phyloP scores from a whole-genome alignment of 202 grass and related monocot species.

The Schoenoplectus triqueter region DNA sequence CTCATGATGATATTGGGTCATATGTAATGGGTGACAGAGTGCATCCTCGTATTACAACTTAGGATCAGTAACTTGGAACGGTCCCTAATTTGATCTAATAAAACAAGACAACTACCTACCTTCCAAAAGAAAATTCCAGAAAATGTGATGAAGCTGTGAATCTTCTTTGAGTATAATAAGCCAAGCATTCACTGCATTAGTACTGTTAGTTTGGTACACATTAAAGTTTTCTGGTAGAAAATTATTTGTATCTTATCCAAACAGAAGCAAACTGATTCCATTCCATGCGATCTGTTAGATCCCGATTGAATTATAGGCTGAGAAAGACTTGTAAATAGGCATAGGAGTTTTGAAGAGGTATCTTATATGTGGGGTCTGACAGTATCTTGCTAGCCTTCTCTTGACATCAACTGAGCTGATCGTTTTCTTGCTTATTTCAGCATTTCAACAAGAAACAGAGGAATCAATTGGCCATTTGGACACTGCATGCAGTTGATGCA shows the following conservation, averaged over 20 bases:
- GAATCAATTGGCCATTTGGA: conserved; percentile 60
- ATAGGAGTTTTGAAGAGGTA: too few species aligned
- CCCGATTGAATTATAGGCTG: too few species aligned
- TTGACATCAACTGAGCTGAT: background rate
- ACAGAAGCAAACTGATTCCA: too few species aligned
- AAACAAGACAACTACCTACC: background rate
- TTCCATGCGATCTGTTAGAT: too few species aligned
- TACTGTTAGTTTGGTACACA: background rate
- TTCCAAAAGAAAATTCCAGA: background rate
- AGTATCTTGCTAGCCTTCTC: background rate
- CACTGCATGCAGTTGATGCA: conserved; percentile 74
- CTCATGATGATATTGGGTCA: background rate
- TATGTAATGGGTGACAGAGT: conserved; percentile 14
- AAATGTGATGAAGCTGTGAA: background rate
- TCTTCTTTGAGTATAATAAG: background rate
- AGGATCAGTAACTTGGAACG: background rate
- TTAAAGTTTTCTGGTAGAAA: background rate
- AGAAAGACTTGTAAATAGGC: too few species aligned
- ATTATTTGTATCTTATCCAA: background rate
- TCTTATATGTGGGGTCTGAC: too few species aligned
- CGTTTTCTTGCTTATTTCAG: conserved; percentile 55
- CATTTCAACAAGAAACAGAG: conserved; percentile 68
- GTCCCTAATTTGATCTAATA: background rate
- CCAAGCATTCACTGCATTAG: background rate
- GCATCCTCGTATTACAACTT: conserved; percentile 4